Conservation (phyloP, 2,329 filamentous ascomycete genomes). For the Cordyceps fumosorosea region DNA sequence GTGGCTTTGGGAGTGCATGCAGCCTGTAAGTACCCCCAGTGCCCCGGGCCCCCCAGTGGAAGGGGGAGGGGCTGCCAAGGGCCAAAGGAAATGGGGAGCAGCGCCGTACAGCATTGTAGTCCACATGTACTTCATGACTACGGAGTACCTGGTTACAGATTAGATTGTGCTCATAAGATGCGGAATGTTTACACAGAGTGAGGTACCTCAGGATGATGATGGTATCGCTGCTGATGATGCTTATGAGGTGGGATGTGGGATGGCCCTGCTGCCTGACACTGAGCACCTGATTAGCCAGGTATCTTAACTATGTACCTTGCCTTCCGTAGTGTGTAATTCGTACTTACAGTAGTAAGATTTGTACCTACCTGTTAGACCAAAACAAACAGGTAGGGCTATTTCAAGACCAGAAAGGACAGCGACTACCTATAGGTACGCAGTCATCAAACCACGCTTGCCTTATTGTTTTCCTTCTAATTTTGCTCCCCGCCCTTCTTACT, state of each 20-base stretch:
- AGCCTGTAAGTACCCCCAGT: neutral
- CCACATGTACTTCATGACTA: neutral
- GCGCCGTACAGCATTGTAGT: neutral
- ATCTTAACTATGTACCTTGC: neutral
- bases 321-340: too few relatives aligned
- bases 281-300: too few relatives aligned
- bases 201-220: neutral
- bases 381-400: too few relatives aligned
- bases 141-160: too few relatives aligned
- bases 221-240: neutral
- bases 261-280: neutral
- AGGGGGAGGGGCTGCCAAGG: neutral
- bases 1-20: neutral
- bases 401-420: too few relatives aligned
- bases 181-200: too few relatives aligned
- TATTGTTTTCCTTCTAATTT: too few relatives aligned
- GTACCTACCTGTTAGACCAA: neutral
- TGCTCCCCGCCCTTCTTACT: too few relatives aligned
- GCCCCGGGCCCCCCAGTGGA: neutral
- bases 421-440: too few relatives aligned
- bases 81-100: neutral
- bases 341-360: too few relatives aligned
- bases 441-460: too few relatives aligned
- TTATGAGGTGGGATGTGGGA: conserved; percentile 4
- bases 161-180: too few relatives aligned